Conservation (phyloP, 768 basidiomycete genomes). For the Pisolithus microcarpus region DNA sequence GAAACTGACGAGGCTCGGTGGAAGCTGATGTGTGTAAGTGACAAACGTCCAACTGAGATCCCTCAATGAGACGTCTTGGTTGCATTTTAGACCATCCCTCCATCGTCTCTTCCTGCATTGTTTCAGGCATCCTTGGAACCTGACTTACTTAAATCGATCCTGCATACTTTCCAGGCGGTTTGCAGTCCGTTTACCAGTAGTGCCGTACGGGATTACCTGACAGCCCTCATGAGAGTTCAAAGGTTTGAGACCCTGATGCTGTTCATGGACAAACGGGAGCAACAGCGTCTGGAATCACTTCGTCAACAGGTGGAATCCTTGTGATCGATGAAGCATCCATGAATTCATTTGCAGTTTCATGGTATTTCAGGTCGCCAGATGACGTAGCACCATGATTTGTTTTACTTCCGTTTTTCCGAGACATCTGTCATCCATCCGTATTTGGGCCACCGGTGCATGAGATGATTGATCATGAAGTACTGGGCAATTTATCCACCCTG, state of each 20-base stretch:
- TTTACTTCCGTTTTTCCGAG: too few relatives aligned
- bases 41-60: neutral
- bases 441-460: too few relatives aligned
- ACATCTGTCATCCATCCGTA: too few relatives aligned
- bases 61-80: neutral
- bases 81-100: slow-evolving; percentile 42
- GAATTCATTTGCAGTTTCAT: neutral
- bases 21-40: slow-evolving; percentile 51
- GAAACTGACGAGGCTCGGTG: slow-evolving; percentile 41
- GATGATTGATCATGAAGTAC: too few relatives aligned
- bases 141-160: slow-evolving; percentile 47
- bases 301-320: slow-evolving; percentile 28
- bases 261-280: slow-evolving; percentile 57
- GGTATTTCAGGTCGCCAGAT: too few relatives aligned
- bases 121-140: slow-evolving; percentile 71
- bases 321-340: neutral
- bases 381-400: too few relatives aligned
- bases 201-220: slow-evolving; percentile 42
- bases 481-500: too few relatives aligned
- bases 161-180: slow-evolving; percentile 43
- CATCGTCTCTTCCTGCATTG: slow-evolving; percentile 48
- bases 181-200: slow-evolving; percentile 8
- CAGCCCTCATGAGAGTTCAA: slow-evolving; percentile 44
- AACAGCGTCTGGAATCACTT: slow-evolving; percentile 37
- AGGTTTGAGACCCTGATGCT: slow-evolving; percentile 58